These are phyloP conservation scores for Picea mariana DNA, from an alignment of 83 land plant species.

Conservation along the genomic window DNA sequence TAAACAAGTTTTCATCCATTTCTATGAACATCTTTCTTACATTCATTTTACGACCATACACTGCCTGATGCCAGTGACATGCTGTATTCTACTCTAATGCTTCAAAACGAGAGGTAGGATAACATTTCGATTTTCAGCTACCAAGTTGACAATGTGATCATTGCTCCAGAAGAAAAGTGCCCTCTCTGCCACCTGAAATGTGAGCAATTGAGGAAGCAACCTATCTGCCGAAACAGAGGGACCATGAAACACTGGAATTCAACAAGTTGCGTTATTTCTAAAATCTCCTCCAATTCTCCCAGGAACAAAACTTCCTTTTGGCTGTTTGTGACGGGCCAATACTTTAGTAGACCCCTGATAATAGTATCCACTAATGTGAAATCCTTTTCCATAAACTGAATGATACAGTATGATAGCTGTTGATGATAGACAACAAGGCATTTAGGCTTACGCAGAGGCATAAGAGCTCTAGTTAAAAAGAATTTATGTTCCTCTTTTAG, in stretches of 20 bases:
- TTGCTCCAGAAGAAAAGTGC: constrained; percentile 62
- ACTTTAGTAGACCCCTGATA: not conserved
- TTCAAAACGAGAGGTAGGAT: constrained; percentile 44
- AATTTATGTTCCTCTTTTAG: constrained; percentile 4
- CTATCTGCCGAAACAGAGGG: constrained; percentile 8
- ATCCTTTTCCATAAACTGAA: constrained; percentile 12
- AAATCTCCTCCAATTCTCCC: not conserved
- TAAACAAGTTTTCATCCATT: too few relatives aligned
- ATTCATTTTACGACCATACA: constrained; percentile 7
- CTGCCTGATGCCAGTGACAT: constrained; percentile 1
- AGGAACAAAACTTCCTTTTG: constrained; percentile 13
- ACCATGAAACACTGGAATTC: constrained; percentile 3
- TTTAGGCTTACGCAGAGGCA: constrained; percentile 3
- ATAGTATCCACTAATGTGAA: not conserved
- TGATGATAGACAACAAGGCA: constrained; percentile 2
- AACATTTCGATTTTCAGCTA: constrained; percentile 39
- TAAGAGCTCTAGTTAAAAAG: not conserved
- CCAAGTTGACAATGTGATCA: constrained; percentile 43
- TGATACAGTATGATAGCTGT: constrained; percentile 12
- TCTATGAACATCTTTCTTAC: constrained; percentile 13
- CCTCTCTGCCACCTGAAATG: constrained; percentile 61
- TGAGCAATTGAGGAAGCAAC: not conserved
- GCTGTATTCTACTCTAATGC: constrained; percentile 10
- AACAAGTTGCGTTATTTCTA: not conserved
- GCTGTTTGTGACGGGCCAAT: not conserved